Conservation (phyloP, 768 basidiomycete genomes). For the Trametes elegans region DNA sequence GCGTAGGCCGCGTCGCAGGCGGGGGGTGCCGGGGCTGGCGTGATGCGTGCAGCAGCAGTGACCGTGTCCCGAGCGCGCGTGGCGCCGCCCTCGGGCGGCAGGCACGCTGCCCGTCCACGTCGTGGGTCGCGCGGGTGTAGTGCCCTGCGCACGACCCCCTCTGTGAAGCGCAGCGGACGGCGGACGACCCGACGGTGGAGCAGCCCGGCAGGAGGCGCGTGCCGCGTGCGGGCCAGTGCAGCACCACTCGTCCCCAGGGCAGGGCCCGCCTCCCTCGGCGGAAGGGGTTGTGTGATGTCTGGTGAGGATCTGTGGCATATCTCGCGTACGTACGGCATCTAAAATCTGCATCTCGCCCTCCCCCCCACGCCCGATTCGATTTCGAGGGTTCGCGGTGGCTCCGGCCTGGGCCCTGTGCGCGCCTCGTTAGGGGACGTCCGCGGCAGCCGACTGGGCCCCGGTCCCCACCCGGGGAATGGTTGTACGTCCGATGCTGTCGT, state of each 20-base stretch:
- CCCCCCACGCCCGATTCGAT: slow-evolving; percentile 17
- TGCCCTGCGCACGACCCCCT: no score
- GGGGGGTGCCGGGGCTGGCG: slow-evolving; percentile 9
- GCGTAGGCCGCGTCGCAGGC: slow-evolving; percentile 12
- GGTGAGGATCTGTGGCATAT: slow-evolving; percentile 1
- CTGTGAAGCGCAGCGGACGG: slow-evolving; percentile 6
- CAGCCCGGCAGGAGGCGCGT: background rate
- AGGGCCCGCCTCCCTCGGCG: slow-evolving; percentile 3
- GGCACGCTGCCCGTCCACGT: background rate
- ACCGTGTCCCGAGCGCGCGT: background rate
- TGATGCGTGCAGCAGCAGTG: slow-evolving; percentile 3
- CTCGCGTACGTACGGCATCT: slow-evolving; percentile 13
- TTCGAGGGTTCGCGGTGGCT: slow-evolving; percentile 10
- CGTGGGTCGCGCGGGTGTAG: no score
- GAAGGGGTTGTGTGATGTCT: background rate
- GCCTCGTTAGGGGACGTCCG: slow-evolving; percentile 13
- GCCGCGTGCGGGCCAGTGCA: background rate
- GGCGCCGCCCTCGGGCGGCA: background rate
- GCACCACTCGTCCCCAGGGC: background rate
- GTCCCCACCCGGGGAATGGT: slow-evolving; percentile 10
- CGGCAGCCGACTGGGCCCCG: slow-evolving; percentile 12
- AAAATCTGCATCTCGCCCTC: slow-evolving; percentile 16
- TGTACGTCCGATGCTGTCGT: slow-evolving; percentile 16
- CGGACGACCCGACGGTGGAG: no score
- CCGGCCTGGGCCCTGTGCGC: background rate